A percentile compares a stretch with the other conserved stretches of the same genome.
Evolutionary conservation across 2,329 filamentous ascomycete species (phyloP).

Genomic region (Cladosporium phlei): DNA sequence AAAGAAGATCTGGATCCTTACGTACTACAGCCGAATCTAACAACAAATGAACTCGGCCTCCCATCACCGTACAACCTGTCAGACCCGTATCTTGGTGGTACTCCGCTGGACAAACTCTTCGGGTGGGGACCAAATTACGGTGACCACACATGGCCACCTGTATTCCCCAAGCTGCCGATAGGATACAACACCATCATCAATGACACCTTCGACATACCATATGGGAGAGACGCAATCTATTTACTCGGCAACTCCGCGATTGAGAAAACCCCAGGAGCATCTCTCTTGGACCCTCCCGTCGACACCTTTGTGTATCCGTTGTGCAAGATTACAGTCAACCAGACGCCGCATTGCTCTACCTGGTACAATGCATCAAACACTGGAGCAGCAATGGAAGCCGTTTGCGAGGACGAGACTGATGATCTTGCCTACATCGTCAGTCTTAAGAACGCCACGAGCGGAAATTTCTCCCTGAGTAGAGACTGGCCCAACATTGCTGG

Average conservation of each 20-base stretch:
- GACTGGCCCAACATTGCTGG: constrained; percentile 44
- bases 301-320: constrained; percentile 53
- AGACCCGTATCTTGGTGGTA: constrained; percentile 18
- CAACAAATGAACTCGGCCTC: constrained; percentile 13
- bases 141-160: constrained; percentile 33
- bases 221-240: constrained; percentile 56
- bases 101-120: constrained; percentile 63
- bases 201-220: constrained; percentile 31
- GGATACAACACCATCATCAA: constrained; percentile 65
- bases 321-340: constrained; percentile 61
- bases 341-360: constrained; percentile 64
- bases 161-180: constrained; percentile 49
- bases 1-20: constrained; percentile 57
- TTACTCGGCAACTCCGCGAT: constrained; percentile 46
- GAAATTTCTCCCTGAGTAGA: constrained; percentile 37
- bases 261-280: constrained; percentile 26
- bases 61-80: neutral
- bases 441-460: constrained; percentile 50
- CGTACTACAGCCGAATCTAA: constrained; percentile 51
- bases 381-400: constrained; percentile 56
- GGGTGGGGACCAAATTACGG: constrained; percentile 54
- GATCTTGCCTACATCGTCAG: constrained; percentile 51
- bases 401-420: constrained; percentile 57
- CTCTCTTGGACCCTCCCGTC: neutral
- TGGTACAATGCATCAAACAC: constrained; percentile 40